Conservation (phyloP, 768 basidiomycete species). For the Leccinellum luteum region DNA sequence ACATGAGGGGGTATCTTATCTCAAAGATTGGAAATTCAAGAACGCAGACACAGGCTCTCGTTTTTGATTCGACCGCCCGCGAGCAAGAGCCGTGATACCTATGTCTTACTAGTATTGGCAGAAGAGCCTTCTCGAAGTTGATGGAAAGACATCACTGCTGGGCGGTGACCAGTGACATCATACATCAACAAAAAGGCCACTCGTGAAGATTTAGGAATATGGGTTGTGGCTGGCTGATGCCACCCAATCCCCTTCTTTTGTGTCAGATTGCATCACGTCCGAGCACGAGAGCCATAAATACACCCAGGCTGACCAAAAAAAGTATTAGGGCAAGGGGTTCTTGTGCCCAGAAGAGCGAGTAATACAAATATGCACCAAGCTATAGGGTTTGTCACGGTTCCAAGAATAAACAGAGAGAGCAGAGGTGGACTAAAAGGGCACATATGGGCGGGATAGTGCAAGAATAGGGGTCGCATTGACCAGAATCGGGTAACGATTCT, state of each 20-base stretch:
- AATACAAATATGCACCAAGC: not conserved
- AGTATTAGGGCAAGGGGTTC: not conserved
- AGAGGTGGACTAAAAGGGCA: not conserved
- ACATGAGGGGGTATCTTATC: not conserved
- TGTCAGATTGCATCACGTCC: not conserved
- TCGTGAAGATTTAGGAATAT: not conserved
- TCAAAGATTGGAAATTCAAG: not conserved
- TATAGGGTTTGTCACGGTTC: not conserved
- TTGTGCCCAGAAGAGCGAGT: not conserved
- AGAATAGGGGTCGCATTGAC: not conserved
- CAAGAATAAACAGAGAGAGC: not conserved
- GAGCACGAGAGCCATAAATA: not conserved
- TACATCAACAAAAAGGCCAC: not conserved
- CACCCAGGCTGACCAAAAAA: not conserved
- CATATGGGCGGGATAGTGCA: not conserved
- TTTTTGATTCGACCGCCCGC: not conserved
- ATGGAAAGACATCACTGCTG: not conserved
- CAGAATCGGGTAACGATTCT: not conserved
- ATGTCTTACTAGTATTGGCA: not conserved
- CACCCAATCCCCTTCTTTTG: not conserved
- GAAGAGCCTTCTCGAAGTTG: not conserved
- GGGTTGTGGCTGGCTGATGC: not conserved
- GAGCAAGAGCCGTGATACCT: not conserved
- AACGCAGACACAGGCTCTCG: not conserved
- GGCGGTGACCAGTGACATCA: not conserved